phyloP scores from a whole-genome alignment of 1,284 basidiomycete species.

The Pseudomicrostroma phylloplanum region DNA sequence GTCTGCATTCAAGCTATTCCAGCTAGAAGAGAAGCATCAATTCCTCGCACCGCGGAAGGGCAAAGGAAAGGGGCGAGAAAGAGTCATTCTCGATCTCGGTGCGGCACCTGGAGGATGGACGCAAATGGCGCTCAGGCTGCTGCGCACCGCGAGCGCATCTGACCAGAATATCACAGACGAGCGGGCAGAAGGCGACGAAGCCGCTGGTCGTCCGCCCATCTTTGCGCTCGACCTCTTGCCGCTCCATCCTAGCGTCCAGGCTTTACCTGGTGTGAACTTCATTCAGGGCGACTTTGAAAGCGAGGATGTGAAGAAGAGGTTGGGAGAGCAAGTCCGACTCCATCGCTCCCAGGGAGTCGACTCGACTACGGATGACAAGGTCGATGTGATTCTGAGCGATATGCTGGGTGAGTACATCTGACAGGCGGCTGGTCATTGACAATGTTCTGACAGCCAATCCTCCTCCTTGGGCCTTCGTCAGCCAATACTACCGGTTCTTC shows the following conservation, averaged over 20 bases:
- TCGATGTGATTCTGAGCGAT: background rate
- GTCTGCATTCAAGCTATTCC: conserved; percentile 3
- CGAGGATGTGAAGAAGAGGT: background rate
- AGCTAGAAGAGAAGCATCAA: background rate
- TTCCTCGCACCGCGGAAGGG: background rate
- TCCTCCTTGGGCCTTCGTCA: background rate
- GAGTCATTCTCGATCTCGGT: background rate
- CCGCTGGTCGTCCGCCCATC: background rate
- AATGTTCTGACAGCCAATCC: background rate
- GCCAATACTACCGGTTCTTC: background rate
- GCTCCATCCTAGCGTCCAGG: background rate
- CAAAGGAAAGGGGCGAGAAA: background rate
- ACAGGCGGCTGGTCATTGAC: background rate
- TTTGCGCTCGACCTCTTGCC: conserved; percentile 1
- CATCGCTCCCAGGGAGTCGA: background rate
- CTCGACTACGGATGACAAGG: background rate
- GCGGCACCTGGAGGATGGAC: conserved; percentile 6
- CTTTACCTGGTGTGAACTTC: background rate
- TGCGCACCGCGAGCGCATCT: background rate
- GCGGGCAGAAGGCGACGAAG: background rate
- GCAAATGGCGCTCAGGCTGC: background rate
- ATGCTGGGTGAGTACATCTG: background rate
- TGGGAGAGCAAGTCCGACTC: background rate
- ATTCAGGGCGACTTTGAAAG: background rate
- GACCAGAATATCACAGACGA: background rate